Conservation (phyloP, 495 filamentous ascomycete genomes). For the Penicillium dipodomyicola region DNA sequence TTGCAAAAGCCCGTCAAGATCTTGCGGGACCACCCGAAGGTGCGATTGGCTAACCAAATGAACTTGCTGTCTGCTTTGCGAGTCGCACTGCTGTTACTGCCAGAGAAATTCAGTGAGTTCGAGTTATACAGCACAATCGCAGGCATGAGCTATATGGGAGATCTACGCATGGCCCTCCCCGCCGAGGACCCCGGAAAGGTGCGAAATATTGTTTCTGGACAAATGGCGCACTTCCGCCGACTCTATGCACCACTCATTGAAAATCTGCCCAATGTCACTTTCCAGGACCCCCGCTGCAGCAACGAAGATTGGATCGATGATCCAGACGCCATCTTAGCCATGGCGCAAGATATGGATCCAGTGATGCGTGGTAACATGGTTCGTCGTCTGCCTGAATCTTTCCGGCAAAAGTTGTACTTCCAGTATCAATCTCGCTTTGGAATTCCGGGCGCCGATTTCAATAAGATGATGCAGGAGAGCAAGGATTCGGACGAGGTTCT, state of each 20-base stretch:
- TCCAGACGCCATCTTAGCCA: slow-evolving; percentile 53
- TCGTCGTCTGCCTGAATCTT: slow-evolving; percentile 79
- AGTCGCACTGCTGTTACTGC: slow-evolving; percentile 82
- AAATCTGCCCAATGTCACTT: slow-evolving; percentile 82
- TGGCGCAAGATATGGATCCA: slow-evolving; percentile 89
- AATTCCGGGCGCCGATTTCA: slow-evolving; percentile 79
- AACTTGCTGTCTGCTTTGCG: slow-evolving; percentile 90
- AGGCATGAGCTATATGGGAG: slow-evolving; percentile 88
- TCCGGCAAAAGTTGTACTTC: slow-evolving; percentile 88
- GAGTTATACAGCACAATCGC: slow-evolving; percentile 87
- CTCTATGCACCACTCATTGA: slow-evolving; percentile 87
- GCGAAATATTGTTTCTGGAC: slow-evolving; percentile 84
- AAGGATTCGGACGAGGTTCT: slow-evolving; percentile 60
- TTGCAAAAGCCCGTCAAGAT: slow-evolving; percentile 98
- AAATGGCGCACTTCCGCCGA: slow-evolving; percentile 85
- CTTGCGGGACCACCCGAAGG: slow-evolving; percentile 84
- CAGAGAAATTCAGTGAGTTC: slow-evolving; percentile 78
- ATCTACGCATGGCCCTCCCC: slow-evolving; percentile 84
- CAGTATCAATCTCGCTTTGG: slow-evolving; percentile 86
- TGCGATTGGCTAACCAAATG: slow-evolving; percentile 90
- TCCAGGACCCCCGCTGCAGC: slow-evolving; percentile 65
- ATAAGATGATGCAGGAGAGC: slow-evolving; percentile 76
- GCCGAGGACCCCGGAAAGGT: slow-evolving; percentile 93
- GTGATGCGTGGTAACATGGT: slow-evolving; percentile 93
- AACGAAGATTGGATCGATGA: slow-evolving; percentile 65